Evolutionary conservation across 2,329 filamentous ascomycete genomes (phyloP).

Genomic region (Sclerotinia minor): DNA sequence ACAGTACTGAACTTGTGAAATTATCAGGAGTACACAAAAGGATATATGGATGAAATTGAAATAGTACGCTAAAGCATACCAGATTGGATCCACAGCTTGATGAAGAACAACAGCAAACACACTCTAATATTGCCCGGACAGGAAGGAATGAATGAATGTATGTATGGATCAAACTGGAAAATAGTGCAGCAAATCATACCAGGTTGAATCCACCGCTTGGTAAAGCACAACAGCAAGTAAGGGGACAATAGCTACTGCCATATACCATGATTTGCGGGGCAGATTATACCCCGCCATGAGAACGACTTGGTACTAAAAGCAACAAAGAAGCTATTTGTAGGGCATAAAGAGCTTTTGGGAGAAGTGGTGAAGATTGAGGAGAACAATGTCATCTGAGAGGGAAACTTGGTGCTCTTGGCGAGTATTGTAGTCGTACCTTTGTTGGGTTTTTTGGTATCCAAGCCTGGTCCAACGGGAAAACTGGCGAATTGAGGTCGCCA

Average conservation of each 20-base stretch:
- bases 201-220: conserved; percentile 27
- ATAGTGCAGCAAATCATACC: conserved; percentile 30
- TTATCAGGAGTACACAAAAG: neutral
- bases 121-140: too few species aligned
- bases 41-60: neutral
- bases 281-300: conserved; percentile 28
- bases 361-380: neutral
- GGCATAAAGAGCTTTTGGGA: neutral
- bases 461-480: conserved; percentile 8
- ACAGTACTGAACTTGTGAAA: neutral
- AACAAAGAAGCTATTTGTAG: conserved; percentile 14
- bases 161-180: neutral
- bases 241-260: conserved; percentile 26
- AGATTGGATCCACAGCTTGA: conserved; percentile 27
- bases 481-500: conserved; percentile 22
- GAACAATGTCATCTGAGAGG: conserved; percentile 14
- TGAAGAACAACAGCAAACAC: conserved; percentile 31
- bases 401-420: neutral
- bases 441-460: conserved; percentile 1
- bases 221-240: conserved; percentile 32
- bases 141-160: neutral
- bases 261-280: neutral
- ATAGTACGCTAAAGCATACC: conserved; percentile 28
- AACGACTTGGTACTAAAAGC: neutral
- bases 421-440: conserved; percentile 21